These are phyloP conservation scores for Hawksworthiomyces lignivorus DNA, from an alignment of 2,329 filamentous ascomycete genomes.

Conservation along the genomic window DNA sequence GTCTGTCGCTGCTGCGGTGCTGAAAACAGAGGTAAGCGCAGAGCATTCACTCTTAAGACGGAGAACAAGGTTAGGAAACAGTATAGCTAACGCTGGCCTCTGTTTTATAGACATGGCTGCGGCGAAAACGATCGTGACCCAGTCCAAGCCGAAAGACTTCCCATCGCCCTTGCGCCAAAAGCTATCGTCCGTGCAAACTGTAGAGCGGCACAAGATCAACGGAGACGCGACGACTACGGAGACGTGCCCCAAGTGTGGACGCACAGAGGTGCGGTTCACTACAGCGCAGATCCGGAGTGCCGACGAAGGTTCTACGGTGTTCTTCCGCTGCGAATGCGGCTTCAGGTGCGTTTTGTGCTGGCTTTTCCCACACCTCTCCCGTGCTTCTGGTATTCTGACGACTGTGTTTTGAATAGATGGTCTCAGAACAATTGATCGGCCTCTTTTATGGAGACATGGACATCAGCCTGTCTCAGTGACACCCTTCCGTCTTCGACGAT, in stretches of 20 bases:
- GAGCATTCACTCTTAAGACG: too few species aligned
- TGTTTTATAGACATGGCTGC: slow-evolving; percentile 55
- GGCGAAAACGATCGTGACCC: slow-evolving; percentile 68
- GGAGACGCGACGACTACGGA: slow-evolving; percentile 61
- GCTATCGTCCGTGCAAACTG: slow-evolving; percentile 74
- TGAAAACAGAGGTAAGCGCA: slow-evolving; percentile 66
- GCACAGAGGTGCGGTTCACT: slow-evolving; percentile 75
- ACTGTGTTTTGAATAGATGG: slow-evolving; percentile 30
- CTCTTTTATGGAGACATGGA: too few species aligned
- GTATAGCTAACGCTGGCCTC: too few species aligned
- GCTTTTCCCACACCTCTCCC: not conserved
- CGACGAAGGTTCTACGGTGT: slow-evolving; percentile 90
- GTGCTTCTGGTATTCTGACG: too few species aligned
- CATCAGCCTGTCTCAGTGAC: too few species aligned
- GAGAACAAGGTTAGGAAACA: too few species aligned
- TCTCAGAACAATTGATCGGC: slow-evolving; percentile 50
- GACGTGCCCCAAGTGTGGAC: slow-evolving; percentile 73
- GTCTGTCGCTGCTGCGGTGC: slow-evolving; percentile 81
- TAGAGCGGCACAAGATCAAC: slow-evolving; percentile 69
- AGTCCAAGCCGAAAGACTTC: slow-evolving; percentile 84
- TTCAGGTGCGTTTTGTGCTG: slow-evolving; percentile 54
- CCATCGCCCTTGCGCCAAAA: slow-evolving; percentile 84
- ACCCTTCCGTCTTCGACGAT: too few species aligned
- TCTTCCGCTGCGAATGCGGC: slow-evolving; percentile 83
- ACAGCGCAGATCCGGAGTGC: slow-evolving; percentile 82